These are phyloP conservation scores for Batrachochytrium dendrobatidis DNA, from an alignment of 371 early-diverging fungal species.

Conservation along the genomic window DNA sequence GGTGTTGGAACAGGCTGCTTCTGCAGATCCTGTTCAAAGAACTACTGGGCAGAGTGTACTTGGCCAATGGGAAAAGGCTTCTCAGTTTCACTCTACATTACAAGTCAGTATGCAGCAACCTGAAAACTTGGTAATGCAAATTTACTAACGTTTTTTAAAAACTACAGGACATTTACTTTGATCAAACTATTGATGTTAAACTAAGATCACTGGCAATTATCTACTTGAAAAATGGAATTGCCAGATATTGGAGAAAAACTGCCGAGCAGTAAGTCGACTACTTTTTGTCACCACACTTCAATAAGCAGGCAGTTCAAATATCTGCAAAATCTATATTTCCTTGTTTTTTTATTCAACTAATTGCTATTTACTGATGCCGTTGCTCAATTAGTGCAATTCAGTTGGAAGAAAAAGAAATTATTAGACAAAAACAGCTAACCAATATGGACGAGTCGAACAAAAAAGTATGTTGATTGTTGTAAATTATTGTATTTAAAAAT, in stretches of 20 bases:
- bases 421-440: slow-evolving; percentile 50
- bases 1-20: slow-evolving; percentile 58
- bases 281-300: not conserved
- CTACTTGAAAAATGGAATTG: slow-evolving; percentile 81
- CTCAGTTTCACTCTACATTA: slow-evolving; percentile 64
- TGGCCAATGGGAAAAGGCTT: slow-evolving; percentile 65
- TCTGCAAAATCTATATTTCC: not conserved
- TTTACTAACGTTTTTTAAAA: not conserved
- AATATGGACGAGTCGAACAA: slow-evolving; percentile 60
- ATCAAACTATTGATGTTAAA: slow-evolving; percentile 50
- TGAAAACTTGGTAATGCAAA: not conserved
- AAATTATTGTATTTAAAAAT: too few species aligned
- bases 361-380: not conserved
- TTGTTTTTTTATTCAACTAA: not conserved
- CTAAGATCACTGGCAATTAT: slow-evolving; percentile 74
- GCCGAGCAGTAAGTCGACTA: slow-evolving; percentile 52
- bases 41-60: slow-evolving; percentile 63
- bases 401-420: slow-evolving; percentile 59
- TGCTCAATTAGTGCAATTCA: slow-evolving; percentile 37
- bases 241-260: slow-evolving; percentile 79
- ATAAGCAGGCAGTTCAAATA: not conserved
- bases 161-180: slow-evolving; percentile 66
- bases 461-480: slow-evolving; percentile 39
- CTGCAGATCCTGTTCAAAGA: slow-evolving; percentile 58
- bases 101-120: slow-evolving; percentile 43